phyloP scores from a whole-genome alignment of 495 filamentous ascomycete genomes.

The Penicillium bialowiezense region DNA sequence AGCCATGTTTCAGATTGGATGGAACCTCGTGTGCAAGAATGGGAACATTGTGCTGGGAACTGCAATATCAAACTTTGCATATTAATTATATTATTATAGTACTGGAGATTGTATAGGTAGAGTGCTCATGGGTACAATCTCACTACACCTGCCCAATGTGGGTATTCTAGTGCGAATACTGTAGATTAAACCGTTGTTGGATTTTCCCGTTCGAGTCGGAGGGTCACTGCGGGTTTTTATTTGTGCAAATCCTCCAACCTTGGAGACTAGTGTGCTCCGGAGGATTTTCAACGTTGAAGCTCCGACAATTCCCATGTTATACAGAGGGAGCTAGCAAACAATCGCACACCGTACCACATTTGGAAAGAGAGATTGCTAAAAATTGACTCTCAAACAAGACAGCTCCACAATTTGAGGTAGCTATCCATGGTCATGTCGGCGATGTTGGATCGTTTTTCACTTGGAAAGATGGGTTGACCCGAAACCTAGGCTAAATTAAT shows the following conservation, averaged over 20 bases:
- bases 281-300: conserved; percentile 1
- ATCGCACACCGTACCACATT: conserved; percentile 1
- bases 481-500: conserved; percentile 8
- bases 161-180: too few species aligned
- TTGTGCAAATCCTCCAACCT: background rate
- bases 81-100: background rate
- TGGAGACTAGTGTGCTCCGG: background rate
- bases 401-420: background rate
- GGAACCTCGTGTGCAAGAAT: conserved; percentile 1
- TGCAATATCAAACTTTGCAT: background rate
- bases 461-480: conserved; percentile 2
- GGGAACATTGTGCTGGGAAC: background rate
- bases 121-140: too few species aligned
- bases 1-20: conserved; percentile 28
- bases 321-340: background rate
- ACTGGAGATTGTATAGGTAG: too few species aligned
- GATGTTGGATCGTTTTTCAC: background rate
- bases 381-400: conserved; percentile 3
- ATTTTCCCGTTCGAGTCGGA: background rate
- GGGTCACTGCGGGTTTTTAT: background rate
- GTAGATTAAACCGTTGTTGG: background rate
- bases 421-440: background rate
- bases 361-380: background rate
- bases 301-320: conserved; percentile 6
- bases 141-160: too few species aligned